phyloP scores from a whole-genome alignment of 768 basidiomycete genomes.

The Leucosporidium creatinivorum region DNA sequence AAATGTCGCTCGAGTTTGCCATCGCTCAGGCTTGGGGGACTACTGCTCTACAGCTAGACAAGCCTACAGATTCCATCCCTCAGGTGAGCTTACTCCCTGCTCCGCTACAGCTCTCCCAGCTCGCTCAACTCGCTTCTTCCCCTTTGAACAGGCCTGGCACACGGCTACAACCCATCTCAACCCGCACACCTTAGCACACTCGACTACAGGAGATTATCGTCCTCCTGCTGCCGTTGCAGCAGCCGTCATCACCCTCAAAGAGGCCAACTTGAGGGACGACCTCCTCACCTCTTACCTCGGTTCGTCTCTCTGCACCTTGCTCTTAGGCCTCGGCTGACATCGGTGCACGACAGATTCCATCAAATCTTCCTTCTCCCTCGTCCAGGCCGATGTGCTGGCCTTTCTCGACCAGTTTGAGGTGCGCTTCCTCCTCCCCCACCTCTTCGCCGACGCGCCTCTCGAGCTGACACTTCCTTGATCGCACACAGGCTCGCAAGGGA shows the following conservation, averaged over 20 bases:
- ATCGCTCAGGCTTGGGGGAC: too few species aligned
- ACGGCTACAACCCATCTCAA: too few species aligned
- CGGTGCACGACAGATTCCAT: neutral
- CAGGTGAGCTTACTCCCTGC: too few species aligned
- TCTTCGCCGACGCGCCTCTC: neutral
- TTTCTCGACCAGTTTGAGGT: slow-evolving; percentile 21
- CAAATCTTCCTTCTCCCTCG: slow-evolving; percentile 1
- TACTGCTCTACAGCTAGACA: too few species aligned
- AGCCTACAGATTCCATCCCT: too few species aligned
- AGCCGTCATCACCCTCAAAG: neutral
- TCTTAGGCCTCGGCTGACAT: neutral
- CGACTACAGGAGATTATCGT: too few species aligned
- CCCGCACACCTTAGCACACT: too few species aligned
- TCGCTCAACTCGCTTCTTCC: too few species aligned
- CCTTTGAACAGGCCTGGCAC: too few species aligned
- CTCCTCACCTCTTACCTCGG: slow-evolving; percentile 21
- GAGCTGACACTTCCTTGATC: neutral
- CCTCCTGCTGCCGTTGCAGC: neutral
- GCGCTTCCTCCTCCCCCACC: neutral
- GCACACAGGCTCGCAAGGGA: neutral
- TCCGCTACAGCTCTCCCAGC: too few species aligned
- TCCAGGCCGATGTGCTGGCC: slow-evolving; percentile 3
- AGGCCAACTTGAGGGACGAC: slow-evolving; percentile 6
- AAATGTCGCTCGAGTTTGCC: too few species aligned
- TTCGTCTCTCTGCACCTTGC: neutral